A percentile compares a stretch with the other conserved stretches of the same genome.
Evolutionary conservation across 306 rosid genomes (phyloP).

Genomic region (Astragalus membranaceus): DNA sequence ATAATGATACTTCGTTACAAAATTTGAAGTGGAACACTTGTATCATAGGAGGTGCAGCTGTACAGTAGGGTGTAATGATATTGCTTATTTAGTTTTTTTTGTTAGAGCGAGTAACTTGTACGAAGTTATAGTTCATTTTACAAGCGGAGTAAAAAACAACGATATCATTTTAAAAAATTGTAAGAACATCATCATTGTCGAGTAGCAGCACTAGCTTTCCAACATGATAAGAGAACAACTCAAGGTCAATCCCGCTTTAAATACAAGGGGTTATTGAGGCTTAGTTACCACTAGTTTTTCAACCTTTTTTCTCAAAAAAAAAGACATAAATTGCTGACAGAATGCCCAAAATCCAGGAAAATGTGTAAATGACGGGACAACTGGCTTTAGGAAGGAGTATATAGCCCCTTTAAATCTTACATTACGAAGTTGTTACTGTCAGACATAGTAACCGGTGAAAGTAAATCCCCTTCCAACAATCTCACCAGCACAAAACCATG

Average conservation of each 20-base stretch:
- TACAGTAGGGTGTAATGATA: too few species aligned
- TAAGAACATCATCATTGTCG: slow-evolving; percentile 19
- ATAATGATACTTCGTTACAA: too few species aligned
- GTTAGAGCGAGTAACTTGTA: not conserved
- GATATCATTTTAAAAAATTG: not conserved
- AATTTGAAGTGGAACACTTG: too few species aligned
- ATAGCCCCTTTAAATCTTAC: slow-evolving; percentile 27
- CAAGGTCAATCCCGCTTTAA: slow-evolving; percentile 37
- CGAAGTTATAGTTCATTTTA: not conserved
- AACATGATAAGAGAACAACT: slow-evolving; percentile 23
- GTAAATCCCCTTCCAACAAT: slow-evolving; percentile 92
- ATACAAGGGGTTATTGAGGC: slow-evolving; percentile 59
- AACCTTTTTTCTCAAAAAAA: slow-evolving; percentile 23
- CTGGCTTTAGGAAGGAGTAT: slow-evolving; percentile 12
- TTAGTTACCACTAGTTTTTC: slow-evolving; percentile 40
- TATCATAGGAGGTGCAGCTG: not conserved
- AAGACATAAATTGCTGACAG: slow-evolving; percentile 33
- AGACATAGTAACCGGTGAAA: slow-evolving; percentile 74
- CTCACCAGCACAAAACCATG: slow-evolving; percentile 79
- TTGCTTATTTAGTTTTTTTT: not conserved
- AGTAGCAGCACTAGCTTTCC: slow-evolving; percentile 28
- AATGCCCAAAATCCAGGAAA: slow-evolving; percentile 32
- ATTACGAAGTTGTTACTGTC: slow-evolving; percentile 24
- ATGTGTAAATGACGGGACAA: slow-evolving; percentile 32
- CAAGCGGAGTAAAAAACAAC: not conserved